Evolutionary conservation across 208 protist species (phyloP), one percentile per base, ranked within the genome.

Genomic region (Wallacemonas sp.): DNA sequence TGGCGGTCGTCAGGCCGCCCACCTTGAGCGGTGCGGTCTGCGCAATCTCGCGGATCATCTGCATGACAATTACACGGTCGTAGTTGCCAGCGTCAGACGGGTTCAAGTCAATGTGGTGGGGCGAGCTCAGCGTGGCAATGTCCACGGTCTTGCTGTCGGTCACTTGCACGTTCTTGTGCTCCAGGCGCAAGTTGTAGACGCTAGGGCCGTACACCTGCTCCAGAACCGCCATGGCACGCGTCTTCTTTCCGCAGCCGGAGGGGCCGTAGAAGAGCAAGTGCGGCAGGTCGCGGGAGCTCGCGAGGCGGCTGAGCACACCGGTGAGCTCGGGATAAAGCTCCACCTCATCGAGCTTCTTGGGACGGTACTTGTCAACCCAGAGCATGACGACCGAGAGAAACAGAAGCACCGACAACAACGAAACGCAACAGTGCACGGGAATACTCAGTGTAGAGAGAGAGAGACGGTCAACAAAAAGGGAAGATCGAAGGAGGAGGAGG

Each of bases 321-420:
- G 87, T 97, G 4, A 99, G 64, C 31, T 98, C 83, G 2, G 84
- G 72, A 74, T 99, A 97, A 38, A 98, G 94, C 63, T 98, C 91
- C 26, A 99, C 80, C 44, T 98, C 77, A 12, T 92, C 85, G 1
- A 99, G 82, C n/a, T 80, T 88, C 29, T 87, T 92, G 20, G 99
- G 99, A n/a, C 98, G 87, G 80, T 99, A 92, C 75, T 98, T 98
- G 81, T 99, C 99, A 18, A 99, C 96, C 98, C 98, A 99, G 57
- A 99, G 74, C 93, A 99, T 98, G 26, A 29, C 54, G 41, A 23
- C 12, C 62, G 29, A 63, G 25, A 70, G 10, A 25, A 2, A 45
- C 23, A 67, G 29, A 70, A n/a, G 57, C 41, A 38, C 22, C 46
- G 14, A 41, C 23, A 45, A 45, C 4, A 18, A 29, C 20, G 57